Evolutionary conservation across 1,284 basidiomycete genomes (phyloP).

Genomic region (Boletus semigastroideus): DNA sequence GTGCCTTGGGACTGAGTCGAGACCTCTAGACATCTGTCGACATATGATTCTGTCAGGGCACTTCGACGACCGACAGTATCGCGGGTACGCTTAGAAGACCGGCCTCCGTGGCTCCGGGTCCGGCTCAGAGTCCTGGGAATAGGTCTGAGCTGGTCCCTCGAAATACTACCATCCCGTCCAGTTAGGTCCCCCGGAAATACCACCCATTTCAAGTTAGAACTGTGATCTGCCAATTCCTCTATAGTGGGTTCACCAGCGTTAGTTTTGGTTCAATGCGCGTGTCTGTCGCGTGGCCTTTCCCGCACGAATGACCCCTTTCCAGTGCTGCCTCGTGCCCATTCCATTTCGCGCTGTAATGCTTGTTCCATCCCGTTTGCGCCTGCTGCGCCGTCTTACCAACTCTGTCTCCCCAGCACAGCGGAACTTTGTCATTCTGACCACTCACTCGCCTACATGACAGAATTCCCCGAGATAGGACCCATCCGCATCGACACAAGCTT

Average conservation of each 20-base stretch:
- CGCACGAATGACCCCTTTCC: constrained; percentile 22
- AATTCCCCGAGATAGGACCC: constrained; percentile 23
- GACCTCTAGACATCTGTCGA: background rate
- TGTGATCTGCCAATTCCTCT: too few relatives aligned
- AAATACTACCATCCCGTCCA: too few relatives aligned
- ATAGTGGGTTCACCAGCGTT: background rate
- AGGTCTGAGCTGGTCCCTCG: too few relatives aligned
- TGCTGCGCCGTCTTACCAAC: constrained; percentile 22
- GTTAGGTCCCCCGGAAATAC: too few relatives aligned
- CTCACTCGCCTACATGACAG: constrained; percentile 15
- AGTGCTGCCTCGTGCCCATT: constrained; percentile 31
- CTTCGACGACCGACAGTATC: background rate
- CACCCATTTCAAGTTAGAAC: too few relatives aligned
- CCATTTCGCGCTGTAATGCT: constrained; percentile 20
- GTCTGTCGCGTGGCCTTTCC: constrained; percentile 19
- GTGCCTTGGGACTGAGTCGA: background rate
- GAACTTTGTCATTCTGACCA: background rate
- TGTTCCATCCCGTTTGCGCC: constrained; percentile 24
- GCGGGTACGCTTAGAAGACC: background rate
- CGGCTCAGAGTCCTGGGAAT: too few relatives aligned
- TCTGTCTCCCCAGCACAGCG: background rate
- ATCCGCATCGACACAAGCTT: constrained; percentile 34
- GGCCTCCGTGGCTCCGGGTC: too few relatives aligned
- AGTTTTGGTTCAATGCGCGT: background rate
- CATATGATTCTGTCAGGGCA: too few relatives aligned